A percentile compares a stretch with the other conserved stretches of the same genome.
Conservation (phyloP, 2,329 filamentous ascomycete genomes). For the Tolypocladium ovalisporum region DNA sequence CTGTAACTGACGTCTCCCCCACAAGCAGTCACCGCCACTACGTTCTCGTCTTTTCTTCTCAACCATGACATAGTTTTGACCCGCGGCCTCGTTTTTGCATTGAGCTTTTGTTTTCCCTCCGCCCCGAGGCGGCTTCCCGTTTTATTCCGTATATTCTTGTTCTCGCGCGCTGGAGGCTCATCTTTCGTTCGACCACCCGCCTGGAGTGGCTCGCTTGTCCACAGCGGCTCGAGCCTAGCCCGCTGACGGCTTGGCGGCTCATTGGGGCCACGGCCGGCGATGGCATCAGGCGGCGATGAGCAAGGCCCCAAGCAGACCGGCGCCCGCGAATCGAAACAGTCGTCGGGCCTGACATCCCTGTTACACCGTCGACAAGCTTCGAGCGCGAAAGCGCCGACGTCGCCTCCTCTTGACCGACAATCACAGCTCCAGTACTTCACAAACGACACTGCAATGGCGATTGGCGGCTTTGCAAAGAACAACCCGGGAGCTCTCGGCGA, state of each 20-base stretch:
- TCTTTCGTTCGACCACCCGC: not conserved
- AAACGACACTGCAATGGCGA: constrained; percentile 14
- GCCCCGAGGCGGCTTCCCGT: not conserved
- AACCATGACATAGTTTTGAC: not conserved
- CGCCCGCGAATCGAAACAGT: constrained; percentile 35
- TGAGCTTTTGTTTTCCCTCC: not conserved
- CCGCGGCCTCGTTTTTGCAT: not conserved
- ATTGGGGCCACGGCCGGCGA: constrained; percentile 1
- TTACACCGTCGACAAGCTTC: constrained; percentile 38
- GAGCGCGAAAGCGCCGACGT: constrained; percentile 23
- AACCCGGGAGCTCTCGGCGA: constrained; percentile 41
- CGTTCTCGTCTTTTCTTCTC: not conserved
- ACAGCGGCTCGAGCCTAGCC: not conserved
- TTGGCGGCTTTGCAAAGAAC: constrained; percentile 22
- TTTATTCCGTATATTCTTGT: not conserved
- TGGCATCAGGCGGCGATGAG: constrained; percentile 8
- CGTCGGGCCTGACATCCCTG: constrained; percentile 36
- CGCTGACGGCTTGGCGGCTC: not conserved
- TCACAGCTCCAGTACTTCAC: not conserved
- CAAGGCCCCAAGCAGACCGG: constrained; percentile 5
- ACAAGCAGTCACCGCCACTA: not conserved
- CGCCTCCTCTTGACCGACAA: not conserved
- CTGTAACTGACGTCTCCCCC: not conserved
- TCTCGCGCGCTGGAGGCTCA: not conserved
- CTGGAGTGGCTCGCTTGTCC: not conserved